Conservation (phyloP, 495 filamentous ascomycete genomes). For the Neurospora sp. region DNA sequence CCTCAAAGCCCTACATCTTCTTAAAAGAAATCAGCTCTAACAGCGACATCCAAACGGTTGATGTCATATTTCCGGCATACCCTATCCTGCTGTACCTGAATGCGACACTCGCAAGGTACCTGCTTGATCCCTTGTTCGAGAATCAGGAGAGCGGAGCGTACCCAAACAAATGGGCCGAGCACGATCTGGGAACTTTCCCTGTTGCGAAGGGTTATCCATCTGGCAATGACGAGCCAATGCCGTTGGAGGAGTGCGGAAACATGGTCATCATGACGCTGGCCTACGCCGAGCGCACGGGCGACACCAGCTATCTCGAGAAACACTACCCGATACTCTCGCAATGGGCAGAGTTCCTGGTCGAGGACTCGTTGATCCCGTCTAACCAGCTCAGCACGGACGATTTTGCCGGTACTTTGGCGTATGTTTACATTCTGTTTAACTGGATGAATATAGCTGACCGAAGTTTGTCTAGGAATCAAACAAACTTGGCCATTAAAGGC, state of each 20-base stretch:
- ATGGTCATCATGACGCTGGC: conserved; percentile 87
- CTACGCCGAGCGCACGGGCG: conserved; percentile 37
- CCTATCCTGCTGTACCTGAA: conserved; percentile 88
- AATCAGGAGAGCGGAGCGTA: conserved; percentile 88
- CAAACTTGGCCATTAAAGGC: conserved; percentile 87
- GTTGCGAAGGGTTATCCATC: conserved; percentile 82
- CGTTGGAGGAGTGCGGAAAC: conserved; percentile 90
- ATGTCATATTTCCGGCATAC: conserved; percentile 89
- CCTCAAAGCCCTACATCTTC: conserved; percentile 70
- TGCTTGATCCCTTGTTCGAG: conserved; percentile 81
- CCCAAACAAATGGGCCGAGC: conserved; percentile 76
- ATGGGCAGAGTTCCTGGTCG: conserved; percentile 80
- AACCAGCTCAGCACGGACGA: conserved; percentile 90
- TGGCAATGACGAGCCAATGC: conserved; percentile 84
- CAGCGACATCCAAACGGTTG: conserved; percentile 89
- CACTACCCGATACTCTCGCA: conserved; percentile 72
- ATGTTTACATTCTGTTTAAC: background rate
- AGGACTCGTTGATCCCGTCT: conserved; percentile 69
- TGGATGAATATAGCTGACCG: background rate
- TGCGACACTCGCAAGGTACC: conserved; percentile 69
- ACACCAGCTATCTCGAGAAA: conserved; percentile 29
- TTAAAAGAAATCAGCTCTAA: conserved; percentile 93
- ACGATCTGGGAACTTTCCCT: conserved; percentile 88
- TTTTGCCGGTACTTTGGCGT: conserved; percentile 73
- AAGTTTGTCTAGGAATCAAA: conserved; percentile 51